These are phyloP conservation scores for Sugiyamaella chiloensis DNA, from an alignment of 805 yeast species.

Conservation along the genomic window DNA sequence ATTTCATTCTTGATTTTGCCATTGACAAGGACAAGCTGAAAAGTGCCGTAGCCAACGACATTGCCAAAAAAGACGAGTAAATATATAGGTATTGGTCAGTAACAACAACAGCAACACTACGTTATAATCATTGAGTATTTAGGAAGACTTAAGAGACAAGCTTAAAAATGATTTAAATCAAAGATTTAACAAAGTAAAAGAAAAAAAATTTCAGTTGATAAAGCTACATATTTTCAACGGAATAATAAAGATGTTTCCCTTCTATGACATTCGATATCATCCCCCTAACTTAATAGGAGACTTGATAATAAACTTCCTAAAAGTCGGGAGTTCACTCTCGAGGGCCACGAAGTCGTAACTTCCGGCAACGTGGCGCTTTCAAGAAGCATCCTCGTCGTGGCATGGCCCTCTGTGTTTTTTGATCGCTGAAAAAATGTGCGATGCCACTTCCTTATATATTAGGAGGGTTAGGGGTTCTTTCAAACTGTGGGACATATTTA, in stretches of 20 bases:
- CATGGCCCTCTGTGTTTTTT: conserved; percentile 36
- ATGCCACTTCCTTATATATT: conserved; percentile 8
- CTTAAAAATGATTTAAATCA: too few species aligned
- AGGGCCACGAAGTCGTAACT: conserved; percentile 27
- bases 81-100: too few species aligned
- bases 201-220: too few species aligned
- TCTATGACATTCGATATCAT: conserved; percentile 35
- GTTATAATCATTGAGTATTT: too few species aligned
- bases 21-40: conserved; percentile 48
- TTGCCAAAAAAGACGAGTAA: too few species aligned
- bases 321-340: conserved; percentile 34
- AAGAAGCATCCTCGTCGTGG: conserved; percentile 35
- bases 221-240: too few species aligned
- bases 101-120: too few species aligned
- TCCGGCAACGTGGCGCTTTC: conserved; percentile 37
- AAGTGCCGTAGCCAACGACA: conserved; percentile 43
- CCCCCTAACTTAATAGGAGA: conserved; percentile 27
- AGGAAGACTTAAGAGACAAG: too few species aligned
- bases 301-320: conserved; percentile 36
- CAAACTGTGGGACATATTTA: too few species aligned
- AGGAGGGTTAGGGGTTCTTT: conserved; percentile 4
- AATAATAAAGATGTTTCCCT: conserved; percentile 33
- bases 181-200: too few species aligned
- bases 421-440: conserved; percentile 28
- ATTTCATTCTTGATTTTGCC: conserved; percentile 74